Base-by-base conservation (phyloP, 495 filamentous ascomycete genomes). In the Daldinia loculata region DNA sequence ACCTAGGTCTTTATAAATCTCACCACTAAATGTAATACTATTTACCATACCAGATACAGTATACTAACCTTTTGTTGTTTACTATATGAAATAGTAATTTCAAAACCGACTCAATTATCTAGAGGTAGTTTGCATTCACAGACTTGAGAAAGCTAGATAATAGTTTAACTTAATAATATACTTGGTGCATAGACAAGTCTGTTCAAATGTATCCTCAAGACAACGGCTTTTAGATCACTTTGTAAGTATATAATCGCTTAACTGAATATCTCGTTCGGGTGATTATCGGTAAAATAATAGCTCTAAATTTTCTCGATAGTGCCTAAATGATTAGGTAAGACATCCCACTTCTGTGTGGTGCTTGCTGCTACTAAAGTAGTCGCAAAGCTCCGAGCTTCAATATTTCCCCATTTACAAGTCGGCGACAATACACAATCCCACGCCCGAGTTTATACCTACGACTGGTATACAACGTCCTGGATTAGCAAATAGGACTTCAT, bases 381-480 rank as follows among this genome's bases (percentile, higher is more conserved):
- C 64, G 64, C 51, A 67, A 51, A 67, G 64, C 64, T 67, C 57
- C 57, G 56, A 67, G 56, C 57, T 67, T 38, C 45, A 55, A 67
- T 50, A 56, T 63, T 69, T 17, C 27, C 26, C 59, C 61, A 53
- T 60, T 59, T 36, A 4, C 56, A 50, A 29, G 11, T 56, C 17
- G 30, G 17, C 53, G 14, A 19, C 27, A 56, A 22, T 14, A 12
- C 30, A 38, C 17, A 36, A 32, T 19, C 53, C 27, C 53, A 56
- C 29, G 17, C 53, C 27, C 30, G 8, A 4, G 4, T 56, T 34
- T 19, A 6, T 56, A 24, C 30, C 12, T 36, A 11, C n/a, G 15
- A 17, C n/a, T 22, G 8, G 15, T 27, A 12, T 56, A 38, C 8
- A 56, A 19, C 15, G 7, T 32, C n/a, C 2, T 15, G 24, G 19